Base-by-base conservation (phyloP, 176 grass and related monocot genomes). In the Oryza longistaminata region DNA sequence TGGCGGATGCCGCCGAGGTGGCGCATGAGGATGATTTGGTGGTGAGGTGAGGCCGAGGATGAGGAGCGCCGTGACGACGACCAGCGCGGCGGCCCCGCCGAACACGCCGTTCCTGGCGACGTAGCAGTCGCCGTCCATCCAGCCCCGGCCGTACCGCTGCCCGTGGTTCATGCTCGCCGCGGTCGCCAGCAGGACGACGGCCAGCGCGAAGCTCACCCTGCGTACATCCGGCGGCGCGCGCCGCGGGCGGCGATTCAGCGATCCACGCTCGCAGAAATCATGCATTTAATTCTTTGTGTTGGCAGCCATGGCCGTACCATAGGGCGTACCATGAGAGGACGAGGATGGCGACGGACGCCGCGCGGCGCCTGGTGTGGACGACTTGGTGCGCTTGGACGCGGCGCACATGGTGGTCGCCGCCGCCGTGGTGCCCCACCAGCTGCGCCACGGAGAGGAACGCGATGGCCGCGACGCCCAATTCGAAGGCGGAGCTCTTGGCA, bases 81-180 rank as follows among this genome's bases (percentile, higher is more conserved):
- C 81, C 11, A 98, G 73, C 6, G 68, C 77, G 27, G 93, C 91
- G 1, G 86, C 93, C 35, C 78, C 90, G 11, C 68, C 86, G 80
- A 92, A 98, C 11, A 96, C 88, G 64, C 93, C 96, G 68, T 66
- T 88, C 45, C 40, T 82, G 21, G 92, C 88, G 43, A 98, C 22
- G 85, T 98, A 98, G 81, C 93, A 98, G 50, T 95, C 89, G 82
- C 93, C 96, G 86, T 98, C 90, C 89, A 95, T 89, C 96, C 96
- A 98, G 29, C 96, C 96, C 11, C 74, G 82, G 37, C 96, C 93
- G 65, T 98, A 98, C 3, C 76, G 42, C 92, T 96, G 96, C 71
- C 91, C 89, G 42, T 24, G 42, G 87, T 96, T 95, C 93, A 98
- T 98, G 93, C 93, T 96, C 78, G 96, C 64, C 2, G 91, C 96